Percentiles rank a stretch among this genome's conserved stretches.
These are phyloP conservation scores for Remersonia thermophila DNA, from an alignment of 2,329 filamentous ascomycete genomes.

Conservation along the genomic window DNA sequence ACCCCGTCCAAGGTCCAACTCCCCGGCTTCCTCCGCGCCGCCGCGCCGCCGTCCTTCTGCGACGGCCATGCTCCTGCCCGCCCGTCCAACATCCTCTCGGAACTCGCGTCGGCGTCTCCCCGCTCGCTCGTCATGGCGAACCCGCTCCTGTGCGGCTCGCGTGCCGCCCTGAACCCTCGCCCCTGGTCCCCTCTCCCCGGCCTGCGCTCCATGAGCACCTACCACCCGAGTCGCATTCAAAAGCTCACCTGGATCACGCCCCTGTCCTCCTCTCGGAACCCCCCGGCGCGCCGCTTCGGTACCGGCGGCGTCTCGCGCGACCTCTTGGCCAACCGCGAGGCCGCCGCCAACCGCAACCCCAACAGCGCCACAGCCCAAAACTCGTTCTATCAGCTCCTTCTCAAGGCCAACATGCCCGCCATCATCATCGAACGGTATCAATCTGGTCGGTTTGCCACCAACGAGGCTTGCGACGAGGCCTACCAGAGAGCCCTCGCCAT, in stretches of 20 bases:
- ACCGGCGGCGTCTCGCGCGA: slow-evolving; percentile 41
- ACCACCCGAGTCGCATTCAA: slow-evolving; percentile 14
- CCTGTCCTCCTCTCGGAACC: slow-evolving; percentile 6
- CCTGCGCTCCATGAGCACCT: slow-evolving; percentile 17
- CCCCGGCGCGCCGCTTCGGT: slow-evolving; percentile 14
- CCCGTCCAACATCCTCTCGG: slow-evolving; percentile 13
- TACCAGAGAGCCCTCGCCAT: slow-evolving; percentile 61
- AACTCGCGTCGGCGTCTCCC: slow-evolving; percentile 14
- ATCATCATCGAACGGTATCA: slow-evolving; percentile 86
- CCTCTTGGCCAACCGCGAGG: slow-evolving; percentile 74
- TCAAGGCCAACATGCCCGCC: slow-evolving; percentile 85
- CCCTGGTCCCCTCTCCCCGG: slow-evolving; percentile 14
- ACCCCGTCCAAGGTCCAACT: slow-evolving; percentile 15
- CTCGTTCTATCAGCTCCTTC: slow-evolving; percentile 81
- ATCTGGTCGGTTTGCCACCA: slow-evolving; percentile 65
- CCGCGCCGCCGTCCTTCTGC: slow-evolving; percentile 13
- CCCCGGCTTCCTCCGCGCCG: slow-evolving; percentile 25
- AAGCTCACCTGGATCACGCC: slow-evolving; percentile 8
- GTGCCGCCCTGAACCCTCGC: slow-evolving; percentile 13
- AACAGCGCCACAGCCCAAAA: slow-evolving; percentile 79
- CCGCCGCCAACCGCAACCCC: slow-evolving; percentile 86
- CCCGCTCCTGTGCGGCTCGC: slow-evolving; percentile 17
- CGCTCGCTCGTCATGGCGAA: slow-evolving; percentile 16
- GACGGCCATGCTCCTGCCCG: slow-evolving; percentile 18
- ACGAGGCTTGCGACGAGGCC: slow-evolving; percentile 60